These are phyloP conservation scores for Metschnikowia dekortorum DNA, from an alignment of 805 yeast genomes.

Conservation along the genomic window DNA sequence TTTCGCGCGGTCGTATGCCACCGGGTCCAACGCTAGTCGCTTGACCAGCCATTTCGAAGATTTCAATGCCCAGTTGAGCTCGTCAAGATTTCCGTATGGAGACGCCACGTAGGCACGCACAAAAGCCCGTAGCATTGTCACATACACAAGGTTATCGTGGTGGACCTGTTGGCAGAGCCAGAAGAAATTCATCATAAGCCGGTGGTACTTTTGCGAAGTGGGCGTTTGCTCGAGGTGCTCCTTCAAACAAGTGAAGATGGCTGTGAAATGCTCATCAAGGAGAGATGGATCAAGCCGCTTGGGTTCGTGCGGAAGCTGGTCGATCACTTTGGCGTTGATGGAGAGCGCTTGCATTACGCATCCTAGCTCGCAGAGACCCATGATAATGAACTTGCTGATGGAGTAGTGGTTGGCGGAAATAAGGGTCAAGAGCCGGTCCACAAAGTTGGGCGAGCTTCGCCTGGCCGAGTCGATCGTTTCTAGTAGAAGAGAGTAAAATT, in stretches of 20 bases:
- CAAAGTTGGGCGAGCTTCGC: slow-evolving; percentile 7
- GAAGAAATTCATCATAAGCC: slow-evolving; percentile 1
- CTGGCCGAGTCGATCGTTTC: slow-evolving; percentile 9
- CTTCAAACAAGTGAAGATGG: slow-evolving; percentile 6
- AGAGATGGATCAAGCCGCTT: neutral
- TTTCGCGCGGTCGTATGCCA: neutral
- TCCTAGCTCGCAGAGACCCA: slow-evolving; percentile 25
- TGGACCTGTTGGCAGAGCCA: slow-evolving; percentile 2
- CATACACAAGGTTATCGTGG: neutral
- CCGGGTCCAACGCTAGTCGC: neutral
- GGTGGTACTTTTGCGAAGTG: neutral
- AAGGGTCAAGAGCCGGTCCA: slow-evolving; percentile 19
- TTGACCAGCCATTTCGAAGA: neutral
- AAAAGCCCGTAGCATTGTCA: slow-evolving; percentile 8
- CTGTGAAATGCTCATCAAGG: slow-evolving; percentile 7
- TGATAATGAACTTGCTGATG: slow-evolving; percentile 24
- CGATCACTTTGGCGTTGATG: slow-evolving; percentile 19
- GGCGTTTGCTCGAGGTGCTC: neutral
- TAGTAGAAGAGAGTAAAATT: slow-evolving; percentile 21
- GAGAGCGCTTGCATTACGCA: slow-evolving; percentile 24
- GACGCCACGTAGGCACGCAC: slow-evolving; percentile 9
- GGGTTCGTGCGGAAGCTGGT: slow-evolving; percentile 6
- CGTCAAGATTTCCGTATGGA: slow-evolving; percentile 6
- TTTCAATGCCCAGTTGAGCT: neutral
- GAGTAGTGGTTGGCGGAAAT: slow-evolving; percentile 22